Evolutionary conservation across 306 rosid genomes (phyloP), one percentile per base, ranked within the genome.

Genomic region (Clitoria ternatea): DNA sequence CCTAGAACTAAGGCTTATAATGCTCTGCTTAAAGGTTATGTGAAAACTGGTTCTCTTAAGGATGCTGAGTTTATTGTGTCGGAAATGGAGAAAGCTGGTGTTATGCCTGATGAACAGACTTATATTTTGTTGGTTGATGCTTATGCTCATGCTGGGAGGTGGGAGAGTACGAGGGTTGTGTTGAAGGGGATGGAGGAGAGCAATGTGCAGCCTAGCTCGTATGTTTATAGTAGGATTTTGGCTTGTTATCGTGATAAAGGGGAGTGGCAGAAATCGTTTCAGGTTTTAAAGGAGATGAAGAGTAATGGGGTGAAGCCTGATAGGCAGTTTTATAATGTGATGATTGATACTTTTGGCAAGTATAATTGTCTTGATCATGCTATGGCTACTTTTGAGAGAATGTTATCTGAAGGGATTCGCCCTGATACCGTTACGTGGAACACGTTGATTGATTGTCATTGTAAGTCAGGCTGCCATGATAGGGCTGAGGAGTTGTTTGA

Each of bases 331-430:
- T 92, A 92, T 84, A 92, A 92, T 81, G 97, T 92, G 55, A 86
- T 92, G 98, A 92, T 90, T 52, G 98, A 90, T 67, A 88, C 97
- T 8, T 88, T 90, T 61, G 98, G 98, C 32, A 92, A 92, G 81
- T 85, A 78, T 47, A 85, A 88, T 54, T 83, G 97, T 70, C 88
- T 92, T 53, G 93, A 92, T 82, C 96, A 92, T 23, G 98, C 97
- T 0, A 83, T 85, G 86, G 76, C 87, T 1, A 81, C 98, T 1
- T 90, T 90, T 4, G 90, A 90, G 13, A 79, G 90, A 54, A 92
- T 90, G 98, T 56, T 88, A 22, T 85, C 88, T 0, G 93, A 92
- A 78, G 90, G 87, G 79, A 88, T 92, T 73, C 57, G 64, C 35
- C 97, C 98, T 0, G 98, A 92, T 48, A 84, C 81, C 0, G 91